phyloP scores from a whole-genome alignment of 2,329 filamentous ascomycete genomes.

The Eutypella sp. region DNA sequence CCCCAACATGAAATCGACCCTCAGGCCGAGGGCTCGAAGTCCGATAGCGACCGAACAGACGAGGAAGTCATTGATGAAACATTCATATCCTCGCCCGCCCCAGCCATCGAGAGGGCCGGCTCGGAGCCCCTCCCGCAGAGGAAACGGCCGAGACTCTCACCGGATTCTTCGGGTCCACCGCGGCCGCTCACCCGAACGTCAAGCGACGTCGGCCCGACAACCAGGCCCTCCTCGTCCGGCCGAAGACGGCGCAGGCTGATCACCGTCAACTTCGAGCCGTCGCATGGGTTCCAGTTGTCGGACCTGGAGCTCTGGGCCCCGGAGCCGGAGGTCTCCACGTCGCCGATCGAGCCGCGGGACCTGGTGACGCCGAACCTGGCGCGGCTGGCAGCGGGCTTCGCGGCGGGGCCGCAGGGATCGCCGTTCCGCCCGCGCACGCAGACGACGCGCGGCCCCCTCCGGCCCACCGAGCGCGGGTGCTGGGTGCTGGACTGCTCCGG shows the following conservation, averaged over 20 bases:
- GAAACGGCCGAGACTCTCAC: slow-evolving; percentile 12
- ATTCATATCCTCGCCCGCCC: slow-evolving; percentile 14
- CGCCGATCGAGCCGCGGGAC: slow-evolving; percentile 37
- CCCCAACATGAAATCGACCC: neutral
- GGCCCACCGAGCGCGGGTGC: slow-evolving; percentile 66
- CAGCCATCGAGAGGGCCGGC: slow-evolving; percentile 17
- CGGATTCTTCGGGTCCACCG: slow-evolving; percentile 10
- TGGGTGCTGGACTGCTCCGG: slow-evolving; percentile 61
- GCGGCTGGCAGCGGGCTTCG: slow-evolving; percentile 48
- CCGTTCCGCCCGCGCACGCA: slow-evolving; percentile 49
- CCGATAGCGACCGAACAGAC: slow-evolving; percentile 5
- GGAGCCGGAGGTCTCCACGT: slow-evolving; percentile 44
- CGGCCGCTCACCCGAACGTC: slow-evolving; percentile 24
- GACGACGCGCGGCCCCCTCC: slow-evolving; percentile 43
- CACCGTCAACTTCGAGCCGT: slow-evolving; percentile 17
- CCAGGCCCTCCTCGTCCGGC: too few relatives aligned
- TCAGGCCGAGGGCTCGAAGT: neutral
- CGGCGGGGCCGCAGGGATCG: slow-evolving; percentile 42
- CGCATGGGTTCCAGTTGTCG: slow-evolving; percentile 22
- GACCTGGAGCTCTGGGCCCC: slow-evolving; percentile 49
- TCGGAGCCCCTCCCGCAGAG: slow-evolving; percentile 30
- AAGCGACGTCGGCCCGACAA: slow-evolving; percentile 29
- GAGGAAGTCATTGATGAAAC: slow-evolving; percentile 23
- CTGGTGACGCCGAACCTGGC: slow-evolving; percentile 53
- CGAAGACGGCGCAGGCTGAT: slow-evolving; percentile 9